A percentile compares a stretch with the other conserved stretches of the same genome.
phyloP scores from a whole-genome alignment of 2,329 filamentous ascomycete genomes.

The Botrytis cinerea region DNA sequence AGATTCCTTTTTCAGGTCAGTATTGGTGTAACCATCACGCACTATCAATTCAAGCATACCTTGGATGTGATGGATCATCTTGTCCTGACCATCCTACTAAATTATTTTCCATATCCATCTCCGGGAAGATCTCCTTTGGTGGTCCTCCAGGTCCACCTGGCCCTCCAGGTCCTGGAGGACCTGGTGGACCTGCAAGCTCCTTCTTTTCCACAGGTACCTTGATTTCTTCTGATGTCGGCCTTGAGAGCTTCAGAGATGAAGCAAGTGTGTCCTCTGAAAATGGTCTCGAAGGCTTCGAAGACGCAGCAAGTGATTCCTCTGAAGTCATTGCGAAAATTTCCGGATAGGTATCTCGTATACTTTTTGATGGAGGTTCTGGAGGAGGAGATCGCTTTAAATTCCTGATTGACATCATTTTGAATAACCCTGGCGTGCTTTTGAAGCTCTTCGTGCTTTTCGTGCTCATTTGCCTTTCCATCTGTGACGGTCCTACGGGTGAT shows the following conservation, averaged over 20 bases:
- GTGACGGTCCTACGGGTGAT: background rate
- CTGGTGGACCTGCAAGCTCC: background rate
- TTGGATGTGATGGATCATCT: conserved; percentile 28
- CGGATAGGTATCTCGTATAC: background rate
- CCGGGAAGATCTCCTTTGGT: conserved; percentile 22
- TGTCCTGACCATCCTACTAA: conserved; percentile 29
- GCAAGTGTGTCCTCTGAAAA: background rate
- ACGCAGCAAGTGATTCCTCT: background rate
- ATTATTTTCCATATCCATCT: conserved; percentile 49
- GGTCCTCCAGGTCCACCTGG: conserved; percentile 8
- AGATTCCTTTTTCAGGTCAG: conserved; percentile 20
- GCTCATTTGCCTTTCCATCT: background rate
- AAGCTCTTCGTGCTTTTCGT: conserved; percentile 7
- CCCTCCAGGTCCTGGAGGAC: background rate
- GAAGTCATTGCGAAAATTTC: background rate
- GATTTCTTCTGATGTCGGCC: background rate
- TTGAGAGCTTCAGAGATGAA: background rate
- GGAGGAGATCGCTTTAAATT: background rate
- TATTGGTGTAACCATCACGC: background rate
- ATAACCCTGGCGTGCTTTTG: background rate
- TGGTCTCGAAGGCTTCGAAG: background rate
- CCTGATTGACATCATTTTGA: conserved; percentile 18
- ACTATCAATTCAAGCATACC: conserved; percentile 4
- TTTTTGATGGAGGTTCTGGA: background rate
- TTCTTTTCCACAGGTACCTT: background rate